A percentile compares a stretch with the other conserved stretches of the same genome.
These are phyloP conservation scores for Mrakia blollopis DNA, from an alignment of 768 basidiomycete genomes.

Conservation along the genomic window DNA sequence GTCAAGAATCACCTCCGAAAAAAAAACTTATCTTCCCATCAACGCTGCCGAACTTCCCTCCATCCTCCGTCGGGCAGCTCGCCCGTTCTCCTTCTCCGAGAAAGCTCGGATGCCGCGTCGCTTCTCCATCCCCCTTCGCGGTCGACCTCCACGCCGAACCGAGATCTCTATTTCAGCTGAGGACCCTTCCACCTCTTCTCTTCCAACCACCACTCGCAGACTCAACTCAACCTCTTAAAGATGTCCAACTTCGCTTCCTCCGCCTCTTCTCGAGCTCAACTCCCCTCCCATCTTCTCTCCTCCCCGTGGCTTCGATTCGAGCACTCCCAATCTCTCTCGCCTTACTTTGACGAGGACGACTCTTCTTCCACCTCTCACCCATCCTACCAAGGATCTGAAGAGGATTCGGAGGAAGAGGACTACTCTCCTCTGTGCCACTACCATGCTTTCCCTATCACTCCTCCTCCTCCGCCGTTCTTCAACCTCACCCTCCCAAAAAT, in stretches of 20 bases:
- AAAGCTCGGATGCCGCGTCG: background rate
- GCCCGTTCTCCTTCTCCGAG: background rate
- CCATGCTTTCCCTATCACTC: background rate
- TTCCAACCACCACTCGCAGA: no score
- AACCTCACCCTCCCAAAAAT: background rate
- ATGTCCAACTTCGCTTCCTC: background rate
- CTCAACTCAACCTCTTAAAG: no score
- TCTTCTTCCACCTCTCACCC: background rate
- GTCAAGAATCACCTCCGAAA: background rate
- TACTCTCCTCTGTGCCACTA: background rate
- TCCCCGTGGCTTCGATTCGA: background rate
- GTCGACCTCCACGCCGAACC: background rate
- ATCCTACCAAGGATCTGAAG: background rate
- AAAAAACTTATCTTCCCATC: no score
- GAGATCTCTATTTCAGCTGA: background rate
- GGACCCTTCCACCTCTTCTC: background rate
- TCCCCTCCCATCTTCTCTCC: background rate
- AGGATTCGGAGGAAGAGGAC: background rate
- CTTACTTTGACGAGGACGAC: background rate
- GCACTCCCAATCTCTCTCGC: background rate
- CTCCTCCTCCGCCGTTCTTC: background rate
- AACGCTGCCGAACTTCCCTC: no score
- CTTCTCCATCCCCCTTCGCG: background rate
- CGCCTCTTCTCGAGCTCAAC: background rate
- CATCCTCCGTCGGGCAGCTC: background rate